A percentile compares a stretch with the other conserved stretches of the same genome.
Conservation (phyloP, 1,284 basidiomycete species). For the Schizopora paradoxa region DNA sequence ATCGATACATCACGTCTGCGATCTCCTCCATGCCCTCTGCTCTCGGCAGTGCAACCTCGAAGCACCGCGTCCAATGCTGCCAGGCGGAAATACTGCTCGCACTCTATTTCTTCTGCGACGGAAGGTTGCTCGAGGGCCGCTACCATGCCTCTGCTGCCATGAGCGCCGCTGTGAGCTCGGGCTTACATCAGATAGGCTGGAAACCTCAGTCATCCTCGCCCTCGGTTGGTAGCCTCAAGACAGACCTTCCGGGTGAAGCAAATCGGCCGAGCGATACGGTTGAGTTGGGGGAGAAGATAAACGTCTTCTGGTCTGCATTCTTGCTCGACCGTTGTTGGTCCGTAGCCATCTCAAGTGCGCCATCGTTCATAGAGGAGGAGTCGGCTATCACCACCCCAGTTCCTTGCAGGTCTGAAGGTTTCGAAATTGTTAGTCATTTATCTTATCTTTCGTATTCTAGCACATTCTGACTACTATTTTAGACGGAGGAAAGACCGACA, state of each 20-base stretch:
- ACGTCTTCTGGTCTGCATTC: conserved; percentile 13
- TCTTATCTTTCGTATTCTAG: not conserved
- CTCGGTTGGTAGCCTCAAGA: too few relatives aligned
- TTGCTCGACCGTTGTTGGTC: conserved; percentile 12
- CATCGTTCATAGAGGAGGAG: conserved; percentile 10
- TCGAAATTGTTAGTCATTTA: conserved; percentile 3
- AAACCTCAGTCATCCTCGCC: not conserved
- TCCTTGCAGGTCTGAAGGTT: conserved; percentile 7
- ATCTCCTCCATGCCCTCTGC: not conserved
- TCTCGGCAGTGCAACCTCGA: not conserved
- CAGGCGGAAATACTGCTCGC: conserved; percentile 16
- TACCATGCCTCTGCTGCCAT: conserved; percentile 14
- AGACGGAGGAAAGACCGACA: not conserved
- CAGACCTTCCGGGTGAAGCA: too few relatives aligned
- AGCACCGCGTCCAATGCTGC: conserved; percentile 9
- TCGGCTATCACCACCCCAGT: conserved; percentile 12
- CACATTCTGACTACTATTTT: not conserved
- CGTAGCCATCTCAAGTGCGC: conserved; percentile 9
- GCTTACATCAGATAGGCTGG: conserved; percentile 14
- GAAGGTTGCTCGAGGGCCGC: conserved; percentile 12
- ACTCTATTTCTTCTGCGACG: conserved; percentile 12
- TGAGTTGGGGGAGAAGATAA: conserved; percentile 10
- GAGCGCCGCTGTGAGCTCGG: conserved; percentile 5
- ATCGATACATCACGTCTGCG: not conserved
- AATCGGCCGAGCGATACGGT: not conserved